Conservation (phyloP, 306 rosid genomes). For the Trifolium fragiferum region DNA sequence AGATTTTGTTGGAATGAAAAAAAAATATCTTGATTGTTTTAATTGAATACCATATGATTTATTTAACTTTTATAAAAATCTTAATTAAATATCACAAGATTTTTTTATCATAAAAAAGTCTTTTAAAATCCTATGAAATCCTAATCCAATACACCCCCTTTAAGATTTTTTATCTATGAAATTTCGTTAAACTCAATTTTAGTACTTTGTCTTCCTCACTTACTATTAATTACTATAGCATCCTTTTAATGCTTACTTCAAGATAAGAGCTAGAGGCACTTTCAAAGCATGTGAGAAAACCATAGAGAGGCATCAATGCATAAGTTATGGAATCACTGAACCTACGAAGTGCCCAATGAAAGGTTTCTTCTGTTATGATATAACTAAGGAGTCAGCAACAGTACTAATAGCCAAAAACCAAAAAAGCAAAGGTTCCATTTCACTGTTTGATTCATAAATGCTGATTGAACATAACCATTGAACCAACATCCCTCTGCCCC, state of each 20-base stretch:
- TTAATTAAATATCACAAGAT: too few relatives aligned
- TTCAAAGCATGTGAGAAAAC: constrained; percentile 20
- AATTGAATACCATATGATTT: too few relatives aligned
- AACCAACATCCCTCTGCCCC: constrained; percentile 74
- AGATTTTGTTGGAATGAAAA: too few relatives aligned
- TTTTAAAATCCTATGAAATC: too few relatives aligned
- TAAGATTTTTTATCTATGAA: too few relatives aligned
- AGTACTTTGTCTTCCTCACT: too few relatives aligned
- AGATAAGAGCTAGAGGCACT: constrained; percentile 41
- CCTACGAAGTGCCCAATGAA: constrained; percentile 53
- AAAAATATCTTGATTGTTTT: too few relatives aligned
- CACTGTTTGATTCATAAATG: constrained; percentile 60
- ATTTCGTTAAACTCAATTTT: too few relatives aligned
- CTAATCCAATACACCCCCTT: too few relatives aligned
- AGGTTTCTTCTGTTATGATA: constrained; percentile 1
- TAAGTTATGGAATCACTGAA: constrained; percentile 46
- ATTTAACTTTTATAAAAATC: too few relatives aligned
- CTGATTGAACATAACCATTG: constrained; percentile 56
- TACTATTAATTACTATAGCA: too few relatives aligned
- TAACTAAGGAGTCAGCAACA: not conserved
- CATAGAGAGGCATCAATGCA: constrained; percentile 28
- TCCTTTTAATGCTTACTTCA: constrained; percentile 1
- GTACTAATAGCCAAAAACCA: constrained; percentile 20
- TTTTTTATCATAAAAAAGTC: too few relatives aligned
- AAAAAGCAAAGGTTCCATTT: constrained; percentile 44